Evolutionary conservation across 2,329 filamentous ascomycete genomes (phyloP).

Genomic region (Sporothrix pallida): DNA sequence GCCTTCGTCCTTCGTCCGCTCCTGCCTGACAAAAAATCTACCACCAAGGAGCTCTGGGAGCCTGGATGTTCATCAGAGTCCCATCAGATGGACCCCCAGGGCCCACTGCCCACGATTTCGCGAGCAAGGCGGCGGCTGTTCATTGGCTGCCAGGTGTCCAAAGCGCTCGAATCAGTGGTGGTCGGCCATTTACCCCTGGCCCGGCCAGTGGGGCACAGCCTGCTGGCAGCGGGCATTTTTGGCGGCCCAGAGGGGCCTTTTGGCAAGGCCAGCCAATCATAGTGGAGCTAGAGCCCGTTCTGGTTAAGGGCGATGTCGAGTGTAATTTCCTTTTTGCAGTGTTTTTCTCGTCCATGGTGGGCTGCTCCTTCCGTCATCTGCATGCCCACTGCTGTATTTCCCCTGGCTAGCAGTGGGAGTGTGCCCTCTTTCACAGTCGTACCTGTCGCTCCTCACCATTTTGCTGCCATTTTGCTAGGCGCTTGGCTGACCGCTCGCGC

Average conservation of each 20-base stretch:
- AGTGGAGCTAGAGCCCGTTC: constrained; percentile 15
- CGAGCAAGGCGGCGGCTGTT: neutral
- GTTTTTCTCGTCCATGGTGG: constrained; percentile 1
- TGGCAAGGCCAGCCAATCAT: constrained; percentile 17
- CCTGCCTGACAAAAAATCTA: constrained; percentile 8
- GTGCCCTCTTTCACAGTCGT: constrained; percentile 13
- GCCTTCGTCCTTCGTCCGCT: neutral
- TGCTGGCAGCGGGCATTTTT: constrained; percentile 14
- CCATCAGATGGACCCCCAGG: constrained; percentile 14
- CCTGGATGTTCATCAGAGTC: neutral
- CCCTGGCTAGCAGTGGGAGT: constrained; percentile 24
- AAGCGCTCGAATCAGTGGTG: neutral
- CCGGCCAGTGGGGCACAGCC: constrained; percentile 19
- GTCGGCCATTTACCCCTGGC: constrained; percentile 25
- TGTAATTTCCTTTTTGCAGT: constrained; percentile 33
- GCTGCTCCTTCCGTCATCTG: constrained; percentile 21
- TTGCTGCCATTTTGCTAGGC: constrained; percentile 17
- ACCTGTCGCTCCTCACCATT: neutral
- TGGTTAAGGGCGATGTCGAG: constrained; percentile 29
- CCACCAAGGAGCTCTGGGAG: neutral
- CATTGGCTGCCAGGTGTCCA: constrained; percentile 28
- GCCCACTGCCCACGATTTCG: neutral
- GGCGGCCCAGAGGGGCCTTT: constrained; percentile 6
- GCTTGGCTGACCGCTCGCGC: constrained; percentile 26
- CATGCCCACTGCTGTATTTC: constrained; percentile 25